Conservation (phyloP, 2,329 filamentous ascomycete genomes). For the Colletotrichum lentis region DNA sequence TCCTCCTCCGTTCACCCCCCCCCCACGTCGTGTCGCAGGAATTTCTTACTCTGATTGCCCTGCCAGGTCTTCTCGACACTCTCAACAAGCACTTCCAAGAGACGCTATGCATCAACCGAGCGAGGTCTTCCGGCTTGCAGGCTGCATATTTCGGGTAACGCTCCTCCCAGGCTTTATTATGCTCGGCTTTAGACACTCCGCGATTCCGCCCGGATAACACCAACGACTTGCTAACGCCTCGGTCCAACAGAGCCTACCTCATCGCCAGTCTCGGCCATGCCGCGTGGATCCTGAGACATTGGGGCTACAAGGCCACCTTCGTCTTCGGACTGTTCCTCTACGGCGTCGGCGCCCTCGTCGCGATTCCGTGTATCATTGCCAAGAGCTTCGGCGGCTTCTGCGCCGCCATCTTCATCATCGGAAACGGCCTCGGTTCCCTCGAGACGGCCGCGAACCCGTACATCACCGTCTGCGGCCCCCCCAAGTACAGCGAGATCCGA, state of each 20-base stretch:
- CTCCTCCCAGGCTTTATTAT: neutral
- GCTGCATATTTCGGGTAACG: slow-evolving; percentile 50
- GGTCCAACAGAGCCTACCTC: slow-evolving; percentile 47
- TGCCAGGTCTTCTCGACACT: slow-evolving; percentile 36
- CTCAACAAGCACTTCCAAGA: slow-evolving; percentile 61
- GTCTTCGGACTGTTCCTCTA: slow-evolving; percentile 70
- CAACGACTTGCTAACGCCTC: neutral
- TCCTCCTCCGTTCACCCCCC: slow-evolving; percentile 35
- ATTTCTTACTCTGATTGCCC: neutral
- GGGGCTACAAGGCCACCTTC: slow-evolving; percentile 56
- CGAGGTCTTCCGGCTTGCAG: slow-evolving; percentile 52
- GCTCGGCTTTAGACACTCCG: neutral
- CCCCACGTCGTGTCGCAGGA: too few relatives aligned
- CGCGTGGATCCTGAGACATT: slow-evolving; percentile 53
- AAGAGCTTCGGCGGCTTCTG: slow-evolving; percentile 77
- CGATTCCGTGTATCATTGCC: slow-evolving; percentile 50
- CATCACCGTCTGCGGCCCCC: slow-evolving; percentile 58
- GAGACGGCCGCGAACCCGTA: slow-evolving; percentile 83
- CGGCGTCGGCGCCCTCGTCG: slow-evolving; percentile 66
- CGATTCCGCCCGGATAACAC: neutral
- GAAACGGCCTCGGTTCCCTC: slow-evolving; percentile 75
- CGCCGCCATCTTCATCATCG: slow-evolving; percentile 75
- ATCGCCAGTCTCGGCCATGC: slow-evolving; percentile 52
- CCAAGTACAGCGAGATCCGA: slow-evolving; percentile 61
- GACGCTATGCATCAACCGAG: slow-evolving; percentile 54